Evolutionary conservation across 192 early-diverging fungal genomes (phyloP).

Genomic region (Mortierella claussenii): DNA sequence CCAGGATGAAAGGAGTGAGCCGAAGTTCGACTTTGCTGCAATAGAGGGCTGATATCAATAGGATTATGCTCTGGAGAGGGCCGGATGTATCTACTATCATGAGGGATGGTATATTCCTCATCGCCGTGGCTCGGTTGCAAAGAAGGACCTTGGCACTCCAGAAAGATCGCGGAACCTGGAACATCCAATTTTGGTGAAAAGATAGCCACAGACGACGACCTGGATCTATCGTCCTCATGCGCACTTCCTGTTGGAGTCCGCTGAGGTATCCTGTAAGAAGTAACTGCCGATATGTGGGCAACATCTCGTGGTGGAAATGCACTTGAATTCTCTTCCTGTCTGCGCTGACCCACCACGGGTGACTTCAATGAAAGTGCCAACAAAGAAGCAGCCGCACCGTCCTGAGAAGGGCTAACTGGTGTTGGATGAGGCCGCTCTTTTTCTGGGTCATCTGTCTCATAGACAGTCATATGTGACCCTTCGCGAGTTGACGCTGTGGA

Average conservation of each 20-base stretch:
- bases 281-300: no score
- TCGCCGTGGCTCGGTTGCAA: no score
- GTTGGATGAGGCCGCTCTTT: not conserved
- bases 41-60: no score
- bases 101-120: no score
- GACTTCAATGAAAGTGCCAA: conserved; percentile 32
- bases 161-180: no score
- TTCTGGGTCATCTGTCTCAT: conserved; percentile 6
- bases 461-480: conserved; percentile 23
- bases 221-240: conserved; percentile 5
- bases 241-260: not conserved
- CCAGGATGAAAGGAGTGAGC: no score
- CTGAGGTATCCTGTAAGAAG: not conserved
- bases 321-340: no score
- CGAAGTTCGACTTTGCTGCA: no score
- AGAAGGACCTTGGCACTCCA: no score
- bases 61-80: no score
- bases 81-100: no score
- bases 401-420: conserved; percentile 22
- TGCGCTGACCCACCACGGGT: conserved; percentile 1
- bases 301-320: not conserved
- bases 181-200: conserved; percentile 23
- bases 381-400: conserved; percentile 18
- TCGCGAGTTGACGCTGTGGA: conserved; percentile 22
- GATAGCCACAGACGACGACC: conserved; percentile 16